Percentiles rank a stretch among this genome's conserved stretches.
Evolutionary conservation across 1,284 basidiomycete genomes (phyloP).

Genomic region (Moniliophthora roreri): DNA sequence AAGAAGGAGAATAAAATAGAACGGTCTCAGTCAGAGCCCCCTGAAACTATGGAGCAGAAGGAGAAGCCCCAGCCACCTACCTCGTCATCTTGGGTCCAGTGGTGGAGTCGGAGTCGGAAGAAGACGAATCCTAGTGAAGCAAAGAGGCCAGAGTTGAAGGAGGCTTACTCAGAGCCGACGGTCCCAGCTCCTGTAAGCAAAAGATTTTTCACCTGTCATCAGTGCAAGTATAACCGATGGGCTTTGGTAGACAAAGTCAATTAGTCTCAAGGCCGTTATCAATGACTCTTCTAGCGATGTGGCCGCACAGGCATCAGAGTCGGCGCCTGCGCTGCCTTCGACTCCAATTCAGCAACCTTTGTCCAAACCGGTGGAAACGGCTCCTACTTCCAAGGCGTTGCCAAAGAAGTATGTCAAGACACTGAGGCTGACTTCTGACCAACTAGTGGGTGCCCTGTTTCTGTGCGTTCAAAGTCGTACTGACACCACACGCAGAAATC

Average conservation of each 20-base stretch:
- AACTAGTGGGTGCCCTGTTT: conserved; percentile 17
- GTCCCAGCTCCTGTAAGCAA: not conserved
- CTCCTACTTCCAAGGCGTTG: conserved; percentile 10
- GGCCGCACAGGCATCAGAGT: conserved; percentile 29
- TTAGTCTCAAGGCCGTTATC: too few relatives aligned
- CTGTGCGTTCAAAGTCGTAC: not conserved
- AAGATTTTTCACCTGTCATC: conserved; percentile 8
- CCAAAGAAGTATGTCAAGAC: conserved; percentile 84
- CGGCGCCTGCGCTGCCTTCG: conserved; percentile 36
- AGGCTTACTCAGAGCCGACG: conserved; percentile 26
- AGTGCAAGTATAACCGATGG: too few relatives aligned
- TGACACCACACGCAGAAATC: conserved; percentile 59
- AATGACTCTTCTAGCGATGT: conserved; percentile 4
- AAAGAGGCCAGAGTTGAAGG: conserved; percentile 30
- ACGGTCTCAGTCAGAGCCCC: conserved; percentile 40
- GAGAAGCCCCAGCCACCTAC: conserved; percentile 42
- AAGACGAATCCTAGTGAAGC: conserved; percentile 20
- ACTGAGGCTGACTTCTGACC: conserved; percentile 58
- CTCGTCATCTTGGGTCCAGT: conserved; percentile 69
- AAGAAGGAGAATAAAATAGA: conserved; percentile 18
- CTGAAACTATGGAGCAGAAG: conserved; percentile 23
- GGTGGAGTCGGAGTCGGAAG: conserved; percentile 67
- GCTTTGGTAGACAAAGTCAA: too few relatives aligned
- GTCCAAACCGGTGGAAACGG: conserved; percentile 14
- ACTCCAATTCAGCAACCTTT: conserved; percentile 31